Evolutionary conservation across 306 rosid genomes (phyloP).

Genomic region (Sesbania bispinosa): DNA sequence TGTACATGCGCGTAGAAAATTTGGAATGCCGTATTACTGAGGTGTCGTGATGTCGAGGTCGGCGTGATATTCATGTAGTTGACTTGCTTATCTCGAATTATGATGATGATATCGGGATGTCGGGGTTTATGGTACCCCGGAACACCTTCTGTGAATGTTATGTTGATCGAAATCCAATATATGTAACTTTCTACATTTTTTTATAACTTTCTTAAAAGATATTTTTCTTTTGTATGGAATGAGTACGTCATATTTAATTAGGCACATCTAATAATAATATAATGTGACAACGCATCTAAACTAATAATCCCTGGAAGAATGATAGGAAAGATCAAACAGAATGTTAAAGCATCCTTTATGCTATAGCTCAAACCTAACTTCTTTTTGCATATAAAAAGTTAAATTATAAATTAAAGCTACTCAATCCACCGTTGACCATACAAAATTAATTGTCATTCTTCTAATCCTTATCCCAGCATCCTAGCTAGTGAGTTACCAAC

Average conservation of each 20-base stretch:
- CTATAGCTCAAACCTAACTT: conserved; percentile 24
- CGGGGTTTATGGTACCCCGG: too few species aligned
- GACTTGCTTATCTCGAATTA: too few species aligned
- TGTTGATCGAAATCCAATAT: too few species aligned
- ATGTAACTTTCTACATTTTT: too few species aligned
- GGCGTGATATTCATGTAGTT: too few species aligned
- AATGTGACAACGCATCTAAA: conserved; percentile 2
- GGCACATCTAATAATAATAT: neutral
- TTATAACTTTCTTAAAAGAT: neutral
- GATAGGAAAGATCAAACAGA: neutral
- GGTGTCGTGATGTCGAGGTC: too few species aligned
- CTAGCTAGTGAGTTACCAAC: neutral
- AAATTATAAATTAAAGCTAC: neutral
- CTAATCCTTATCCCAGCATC: conserved; percentile 19
- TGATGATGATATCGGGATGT: too few species aligned
- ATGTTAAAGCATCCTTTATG: conserved; percentile 18
- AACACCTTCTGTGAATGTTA: too few species aligned
- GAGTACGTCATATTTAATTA: too few species aligned
- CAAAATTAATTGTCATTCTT: neutral
- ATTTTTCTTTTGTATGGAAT: too few species aligned
- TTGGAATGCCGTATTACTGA: too few species aligned
- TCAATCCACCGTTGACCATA: conserved; percentile 10
- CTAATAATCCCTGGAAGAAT: neutral
- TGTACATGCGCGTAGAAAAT: too few species aligned
- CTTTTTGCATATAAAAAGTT: neutral